Evolutionary conservation across 2,329 filamentous ascomycete species (phyloP).

Genomic region (Penicillium frequentans): DNA sequence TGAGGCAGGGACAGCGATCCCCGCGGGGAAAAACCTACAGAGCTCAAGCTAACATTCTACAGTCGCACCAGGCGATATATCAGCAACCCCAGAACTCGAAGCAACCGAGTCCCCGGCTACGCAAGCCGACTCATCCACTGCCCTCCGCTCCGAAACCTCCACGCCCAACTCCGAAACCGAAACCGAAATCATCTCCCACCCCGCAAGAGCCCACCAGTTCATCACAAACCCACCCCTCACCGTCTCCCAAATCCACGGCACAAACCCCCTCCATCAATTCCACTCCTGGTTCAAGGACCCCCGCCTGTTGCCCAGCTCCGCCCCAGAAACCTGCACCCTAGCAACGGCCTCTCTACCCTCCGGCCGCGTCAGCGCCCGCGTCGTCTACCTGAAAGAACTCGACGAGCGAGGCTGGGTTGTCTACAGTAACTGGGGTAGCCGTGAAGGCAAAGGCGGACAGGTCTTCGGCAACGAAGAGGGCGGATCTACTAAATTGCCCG

Average conservation of each 20-base stretch:
- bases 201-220: constrained; percentile 46
- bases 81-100: constrained; percentile 18
- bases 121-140: constrained; percentile 12
- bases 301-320: constrained; percentile 59
- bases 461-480: constrained; percentile 33
- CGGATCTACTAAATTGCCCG: constrained; percentile 58
- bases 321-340: constrained; percentile 86
- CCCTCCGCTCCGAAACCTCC: constrained; percentile 33
- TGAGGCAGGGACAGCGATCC: neutral
- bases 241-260: constrained; percentile 41
- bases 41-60: constrained; percentile 12
- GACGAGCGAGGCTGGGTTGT: constrained; percentile 81
- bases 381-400: constrained; percentile 95
- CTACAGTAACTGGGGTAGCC: constrained; percentile 85
- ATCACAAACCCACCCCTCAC: constrained; percentile 43
- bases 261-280: constrained; percentile 76
- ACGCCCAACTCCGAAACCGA: constrained; percentile 38
- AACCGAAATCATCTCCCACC: constrained; percentile 34
- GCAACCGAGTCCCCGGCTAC: constrained; percentile 13
- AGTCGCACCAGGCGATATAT: constrained; percentile 47
- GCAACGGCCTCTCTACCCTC: constrained; percentile 81
- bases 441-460: constrained; percentile 51
- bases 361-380: constrained; percentile 78
- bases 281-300: constrained; percentile 83
- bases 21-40: constrained; percentile 4